Conservation (phyloP, 768 basidiomycete genomes). For the Crucibulum laeve region DNA sequence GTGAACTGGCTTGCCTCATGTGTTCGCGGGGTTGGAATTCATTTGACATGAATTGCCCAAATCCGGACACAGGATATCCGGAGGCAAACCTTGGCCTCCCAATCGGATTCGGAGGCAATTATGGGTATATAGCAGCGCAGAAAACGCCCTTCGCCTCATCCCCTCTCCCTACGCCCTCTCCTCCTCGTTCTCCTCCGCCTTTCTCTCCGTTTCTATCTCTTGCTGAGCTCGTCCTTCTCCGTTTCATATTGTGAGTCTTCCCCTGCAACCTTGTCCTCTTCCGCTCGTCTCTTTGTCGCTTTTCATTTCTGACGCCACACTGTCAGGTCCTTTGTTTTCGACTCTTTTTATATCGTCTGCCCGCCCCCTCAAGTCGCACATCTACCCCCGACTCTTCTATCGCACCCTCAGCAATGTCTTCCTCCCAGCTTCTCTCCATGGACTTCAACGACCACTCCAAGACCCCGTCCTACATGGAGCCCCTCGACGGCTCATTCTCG, state of each 20-base stretch:
- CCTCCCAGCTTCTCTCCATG: slow-evolving; percentile 32
- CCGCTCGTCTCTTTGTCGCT: slow-evolving; percentile 24
- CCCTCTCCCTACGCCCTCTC: slow-evolving; percentile 22
- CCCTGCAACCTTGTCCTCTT: slow-evolving; percentile 6
- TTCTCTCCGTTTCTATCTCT: slow-evolving; percentile 11
- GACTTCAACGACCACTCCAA: slow-evolving; percentile 49
- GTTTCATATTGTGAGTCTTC: slow-evolving; percentile 15
- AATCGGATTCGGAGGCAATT: not conserved
- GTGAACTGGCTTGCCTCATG: no score
- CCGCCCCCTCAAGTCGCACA: slow-evolving; percentile 18
- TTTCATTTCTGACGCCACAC: slow-evolving; percentile 29
- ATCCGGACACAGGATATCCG: no score
- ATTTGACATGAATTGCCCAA: no score
- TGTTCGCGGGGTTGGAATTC: no score
- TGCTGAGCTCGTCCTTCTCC: slow-evolving; percentile 5
- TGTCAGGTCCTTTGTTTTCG: slow-evolving; percentile 21
- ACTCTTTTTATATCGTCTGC: slow-evolving; percentile 22
- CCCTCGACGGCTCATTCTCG: slow-evolving; percentile 38
- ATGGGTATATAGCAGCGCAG: not conserved
- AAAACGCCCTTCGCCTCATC: slow-evolving; percentile 13
- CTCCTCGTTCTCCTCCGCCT: slow-evolving; percentile 20
- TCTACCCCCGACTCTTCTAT: slow-evolving; percentile 21
- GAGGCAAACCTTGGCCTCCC: not conserved
- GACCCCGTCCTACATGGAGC: slow-evolving; percentile 44
- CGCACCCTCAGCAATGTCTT: slow-evolving; percentile 26